phyloP scores from a whole-genome alignment of 2,329 filamentous ascomycete species.

The Phialophora macrospora region DNA sequence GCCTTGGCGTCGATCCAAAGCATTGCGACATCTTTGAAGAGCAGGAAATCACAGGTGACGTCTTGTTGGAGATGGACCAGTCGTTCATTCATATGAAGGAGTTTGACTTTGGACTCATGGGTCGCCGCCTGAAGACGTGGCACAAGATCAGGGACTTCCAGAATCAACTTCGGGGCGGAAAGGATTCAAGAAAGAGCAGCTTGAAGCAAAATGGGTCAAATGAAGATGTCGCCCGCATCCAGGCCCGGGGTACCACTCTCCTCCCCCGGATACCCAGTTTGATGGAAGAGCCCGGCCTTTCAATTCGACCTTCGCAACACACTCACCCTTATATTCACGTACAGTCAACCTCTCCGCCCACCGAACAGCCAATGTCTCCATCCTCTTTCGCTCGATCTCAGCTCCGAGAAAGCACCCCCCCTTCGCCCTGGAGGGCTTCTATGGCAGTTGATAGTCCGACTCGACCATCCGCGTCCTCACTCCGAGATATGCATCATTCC shows the following conservation, averaged over 20 bases:
- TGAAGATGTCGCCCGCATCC: conserved; percentile 52
- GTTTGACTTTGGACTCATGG: conserved; percentile 90
- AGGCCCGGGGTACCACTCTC: conserved; percentile 46
- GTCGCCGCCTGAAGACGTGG: conserved; percentile 89
- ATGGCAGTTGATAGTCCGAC: conserved; percentile 50
- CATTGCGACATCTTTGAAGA: conserved; percentile 95
- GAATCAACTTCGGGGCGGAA: conserved; percentile 74
- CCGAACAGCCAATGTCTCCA: conserved; percentile 39
- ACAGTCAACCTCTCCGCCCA: conserved; percentile 15
- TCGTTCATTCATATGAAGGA: conserved; percentile 94
- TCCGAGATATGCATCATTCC: conserved; percentile 81
- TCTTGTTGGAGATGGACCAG: conserved; percentile 92
- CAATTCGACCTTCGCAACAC: conserved; percentile 36
- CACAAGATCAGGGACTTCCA: conserved; percentile 93
- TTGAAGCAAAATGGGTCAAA: conserved; percentile 40
- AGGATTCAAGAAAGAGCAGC: conserved; percentile 45
- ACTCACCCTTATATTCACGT: conserved; percentile 24
- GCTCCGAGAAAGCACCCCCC: conserved; percentile 48
- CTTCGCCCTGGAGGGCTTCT: conserved; percentile 51
- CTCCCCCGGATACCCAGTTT: conserved; percentile 52
- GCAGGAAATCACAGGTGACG: conserved; percentile 94
- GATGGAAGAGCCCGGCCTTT: conserved; percentile 43
- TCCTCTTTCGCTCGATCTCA: conserved; percentile 31
- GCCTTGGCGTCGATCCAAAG: conserved; percentile 79
- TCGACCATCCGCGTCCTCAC: conserved; percentile 77